Evolutionary conservation across 441 rosid genomes (phyloP), one percentile per base, ranked within the genome.

Genomic region (Jatropha podagrica): DNA sequence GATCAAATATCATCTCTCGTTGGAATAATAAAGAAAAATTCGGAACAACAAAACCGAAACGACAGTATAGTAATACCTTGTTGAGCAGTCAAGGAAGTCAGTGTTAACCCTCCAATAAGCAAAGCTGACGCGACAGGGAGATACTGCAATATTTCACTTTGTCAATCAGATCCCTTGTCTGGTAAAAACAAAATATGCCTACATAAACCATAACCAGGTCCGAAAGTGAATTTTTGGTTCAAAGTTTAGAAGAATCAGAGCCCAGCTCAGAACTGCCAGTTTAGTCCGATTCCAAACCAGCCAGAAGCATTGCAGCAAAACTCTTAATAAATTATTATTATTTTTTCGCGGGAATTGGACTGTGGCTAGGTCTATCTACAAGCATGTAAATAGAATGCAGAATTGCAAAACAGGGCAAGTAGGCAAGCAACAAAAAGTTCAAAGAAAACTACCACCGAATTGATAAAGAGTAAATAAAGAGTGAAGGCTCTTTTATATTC

Each of bases 71-170:
- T 44, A 8, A 65, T 85, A 95, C 98, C 98, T 88, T 92, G 97
- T 56, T 93, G 97, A 77, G 92, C 48, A 12, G 97, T 85, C 82
- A 95, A 76, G 66, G 97, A 83, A 73, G 98, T 93, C 73, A 88
- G 68, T 37, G 99, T 95, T 79, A 95, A 86, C 65, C 98, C 95
- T 83, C 99, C 99, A 18, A 95, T 85, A 9, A 95, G 58, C 87
- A 95, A 78, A 60, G 97, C 97, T 23, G 99, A 95, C 68, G 99
- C 99, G 64, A 92, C 86, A 0, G 99, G 99, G 70, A 93, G 90
- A 86, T 93, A 95, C 98, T 95, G 96, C 83, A 81, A 42, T 20
- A 59, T 72, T 80, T 70, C 70, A 52, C 27, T 74, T 26, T 38
- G 68, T 32, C 74, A 77, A 48, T 49, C 23, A 69, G 72, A 55